Percentiles rank a stretch among this genome's conserved stretches.
phyloP scores from a whole-genome alignment of 148 eudicot genomes.

The Camellia lanceoleosa region DNA sequence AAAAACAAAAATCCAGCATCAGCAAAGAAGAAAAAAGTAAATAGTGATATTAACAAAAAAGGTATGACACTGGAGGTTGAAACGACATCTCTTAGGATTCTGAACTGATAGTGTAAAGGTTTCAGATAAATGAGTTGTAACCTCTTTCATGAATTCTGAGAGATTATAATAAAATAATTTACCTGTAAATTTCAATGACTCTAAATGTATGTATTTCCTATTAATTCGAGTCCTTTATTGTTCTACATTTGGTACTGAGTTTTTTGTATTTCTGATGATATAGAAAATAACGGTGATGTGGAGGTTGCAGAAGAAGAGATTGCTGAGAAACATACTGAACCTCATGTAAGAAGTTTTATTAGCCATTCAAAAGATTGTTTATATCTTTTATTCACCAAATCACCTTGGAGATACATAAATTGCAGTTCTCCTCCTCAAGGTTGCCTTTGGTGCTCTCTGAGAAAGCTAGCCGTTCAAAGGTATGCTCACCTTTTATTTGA shows the following conservation, averaged over 20 bases:
- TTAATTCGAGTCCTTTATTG: background rate
- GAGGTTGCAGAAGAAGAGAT: slow-evolving; percentile 46
- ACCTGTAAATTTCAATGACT: background rate
- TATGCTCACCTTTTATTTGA: slow-evolving; percentile 20
- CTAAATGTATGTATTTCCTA: background rate
- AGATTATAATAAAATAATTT: background rate
- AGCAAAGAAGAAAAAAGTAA: slow-evolving; percentile 30
- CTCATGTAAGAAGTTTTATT: slow-evolving; percentile 47
- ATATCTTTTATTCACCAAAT: background rate
- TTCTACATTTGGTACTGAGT: background rate
- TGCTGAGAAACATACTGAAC: slow-evolving; percentile 54
- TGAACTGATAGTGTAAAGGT: background rate
- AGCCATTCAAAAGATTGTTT: slow-evolving; percentile 11
- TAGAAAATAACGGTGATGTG: slow-evolving; percentile 38
- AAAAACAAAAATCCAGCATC: slow-evolving; percentile 34
- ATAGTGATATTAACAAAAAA: slow-evolving; percentile 25
- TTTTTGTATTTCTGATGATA: background rate
- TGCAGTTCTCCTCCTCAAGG: slow-evolving; percentile 73
- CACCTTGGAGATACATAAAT: slow-evolving; percentile 13
- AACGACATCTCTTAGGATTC: background rate
- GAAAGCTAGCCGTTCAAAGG: slow-evolving; percentile 81
- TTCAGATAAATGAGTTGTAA: background rate
- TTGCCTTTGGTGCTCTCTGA: slow-evolving; percentile 81
- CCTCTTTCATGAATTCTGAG: background rate
- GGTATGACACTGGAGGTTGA: slow-evolving; percentile 15